Conservation (phyloP, 2,329 filamentous ascomycete genomes). For the Ophiostoma ulmi region DNA sequence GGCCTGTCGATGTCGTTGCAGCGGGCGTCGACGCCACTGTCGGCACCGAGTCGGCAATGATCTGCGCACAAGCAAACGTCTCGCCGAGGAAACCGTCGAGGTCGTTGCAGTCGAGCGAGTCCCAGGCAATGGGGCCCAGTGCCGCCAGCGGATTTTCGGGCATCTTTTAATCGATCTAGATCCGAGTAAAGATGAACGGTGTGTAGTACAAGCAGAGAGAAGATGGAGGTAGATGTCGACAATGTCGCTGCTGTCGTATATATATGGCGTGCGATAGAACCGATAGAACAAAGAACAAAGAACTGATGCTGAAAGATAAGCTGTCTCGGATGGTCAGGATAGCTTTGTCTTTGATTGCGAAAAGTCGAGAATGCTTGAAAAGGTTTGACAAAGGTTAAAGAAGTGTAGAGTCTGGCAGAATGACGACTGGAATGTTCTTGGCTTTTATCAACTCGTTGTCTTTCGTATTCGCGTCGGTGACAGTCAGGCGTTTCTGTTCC, state of each 20-base stretch:
- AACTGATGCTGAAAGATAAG: no score
- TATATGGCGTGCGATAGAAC: neutral
- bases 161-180: neutral
- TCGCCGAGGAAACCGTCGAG: conserved; percentile 24
- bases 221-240: neutral
- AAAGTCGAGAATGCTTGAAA: neutral
- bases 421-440: neutral
- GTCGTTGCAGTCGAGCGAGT: conserved; percentile 30
- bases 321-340: no score
- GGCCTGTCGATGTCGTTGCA: conserved; percentile 36
- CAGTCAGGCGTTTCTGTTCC: neutral
- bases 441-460: neutral
- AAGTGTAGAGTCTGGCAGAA: neutral
- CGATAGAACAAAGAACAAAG: neutral
- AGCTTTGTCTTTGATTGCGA: no score
- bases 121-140: conserved; percentile 49
- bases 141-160: conserved; percentile 42
- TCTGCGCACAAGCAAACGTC: conserved; percentile 26
- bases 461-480: neutral
- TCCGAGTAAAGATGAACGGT: neutral
- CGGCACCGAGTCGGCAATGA: conserved; percentile 26
- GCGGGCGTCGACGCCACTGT: neutral
- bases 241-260: neutral
- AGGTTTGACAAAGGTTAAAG: neutral
- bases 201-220: neutral